Evolutionary conservation across 2,329 filamentous ascomycete species (phyloP).

Genomic region (Colletotrichum shisoi): DNA sequence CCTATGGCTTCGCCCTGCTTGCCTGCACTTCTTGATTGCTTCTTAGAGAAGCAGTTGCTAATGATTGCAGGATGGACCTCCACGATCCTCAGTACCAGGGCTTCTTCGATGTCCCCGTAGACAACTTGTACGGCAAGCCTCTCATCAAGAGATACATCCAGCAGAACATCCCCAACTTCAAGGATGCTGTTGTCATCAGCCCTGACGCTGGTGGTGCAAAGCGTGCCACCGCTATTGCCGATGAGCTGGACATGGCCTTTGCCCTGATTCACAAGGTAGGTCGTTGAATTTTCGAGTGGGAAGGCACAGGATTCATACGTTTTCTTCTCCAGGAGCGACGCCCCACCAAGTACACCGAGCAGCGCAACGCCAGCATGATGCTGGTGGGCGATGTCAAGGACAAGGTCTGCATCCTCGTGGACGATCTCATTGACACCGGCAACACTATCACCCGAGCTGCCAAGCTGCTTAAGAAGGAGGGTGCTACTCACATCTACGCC

Average conservation of each 20-base stretch:
- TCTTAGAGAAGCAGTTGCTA: slow-evolving; percentile 40
- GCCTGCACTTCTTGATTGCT: slow-evolving; percentile 27
- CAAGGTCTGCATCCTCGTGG: slow-evolving; percentile 86
- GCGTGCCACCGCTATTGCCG: slow-evolving; percentile 92
- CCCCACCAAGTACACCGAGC: slow-evolving; percentile 84
- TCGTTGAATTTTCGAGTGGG: background rate
- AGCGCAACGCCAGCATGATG: slow-evolving; percentile 95
- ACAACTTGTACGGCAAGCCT: slow-evolving; percentile 91
- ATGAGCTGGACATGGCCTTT: slow-evolving; percentile 92
- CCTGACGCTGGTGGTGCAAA: slow-evolving; percentile 97
- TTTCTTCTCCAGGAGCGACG: slow-evolving; percentile 73
- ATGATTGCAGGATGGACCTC: slow-evolving; percentile 74
- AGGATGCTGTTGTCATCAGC: slow-evolving; percentile 89
- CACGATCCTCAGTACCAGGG: slow-evolving; percentile 97
- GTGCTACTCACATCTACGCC: slow-evolving; percentile 89
- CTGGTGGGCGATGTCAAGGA: slow-evolving; percentile 85
- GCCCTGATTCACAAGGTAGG: slow-evolving; percentile 96
- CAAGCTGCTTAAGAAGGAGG: slow-evolving; percentile 95
- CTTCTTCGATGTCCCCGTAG: slow-evolving; percentile 98
- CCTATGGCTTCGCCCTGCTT: background rate
- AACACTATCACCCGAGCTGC: slow-evolving; percentile 97
- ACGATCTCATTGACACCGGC: slow-evolving; percentile 93
- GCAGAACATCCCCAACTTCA: slow-evolving; percentile 82
- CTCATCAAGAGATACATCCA: slow-evolving; percentile 76
- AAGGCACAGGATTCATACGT: slow-evolving; percentile 12